Evolutionary conservation across 1,284 basidiomycete species (phyloP), one percentile per base, ranked within the genome.

Genomic region (Testicularia cyperi): DNA sequence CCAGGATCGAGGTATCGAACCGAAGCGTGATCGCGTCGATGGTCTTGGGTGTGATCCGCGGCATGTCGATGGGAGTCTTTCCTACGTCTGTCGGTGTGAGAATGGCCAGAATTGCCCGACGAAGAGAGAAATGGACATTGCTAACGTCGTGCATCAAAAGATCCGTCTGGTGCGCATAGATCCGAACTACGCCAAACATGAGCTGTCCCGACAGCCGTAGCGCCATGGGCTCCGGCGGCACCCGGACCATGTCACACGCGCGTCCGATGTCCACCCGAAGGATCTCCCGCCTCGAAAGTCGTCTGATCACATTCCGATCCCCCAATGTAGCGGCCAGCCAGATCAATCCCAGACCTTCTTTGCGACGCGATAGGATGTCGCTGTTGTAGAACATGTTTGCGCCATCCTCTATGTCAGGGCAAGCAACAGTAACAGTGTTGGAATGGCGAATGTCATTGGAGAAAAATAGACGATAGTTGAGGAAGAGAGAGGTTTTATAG

Each of bases 311-410:
- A 19, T 31, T 48, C 1, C 49, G 43, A 35, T 53, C 47, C 12
- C 70, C 68, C 2, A 72, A 35, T 2, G 70, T 72, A 0, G 68
- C 68, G 0, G 68, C 70, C 1, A 72, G 56, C 69, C 69, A 72
- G n/a, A 70, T 56, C n/a, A 71, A 44, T 22, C 63, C 65, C 1
- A 72, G 53, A 2, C 70, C 66, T 3, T 39, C 52, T 18, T 54
- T 49, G 24, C 60, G 51, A 8, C 53, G 52, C 2, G 47, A 42
- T 19, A 72, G 63, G 25, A 70, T 60, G 40, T 70, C 68, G 30
- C 30, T 31, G 36, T 40, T 66, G 55, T 66, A 70, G 33, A 70
- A 70, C 68, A 70, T 70, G 18, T 1, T n/a, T n/a, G n/a, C n/a
- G n/a, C n/a, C n/a, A n/a, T n/a, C n/a, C n/a, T n/a, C n/a, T n/a